Evolutionary conservation across 768 basidiomycete species (phyloP), one percentile per base, ranked within the genome.

Genomic region (Austroboletus eburneus): DNA sequence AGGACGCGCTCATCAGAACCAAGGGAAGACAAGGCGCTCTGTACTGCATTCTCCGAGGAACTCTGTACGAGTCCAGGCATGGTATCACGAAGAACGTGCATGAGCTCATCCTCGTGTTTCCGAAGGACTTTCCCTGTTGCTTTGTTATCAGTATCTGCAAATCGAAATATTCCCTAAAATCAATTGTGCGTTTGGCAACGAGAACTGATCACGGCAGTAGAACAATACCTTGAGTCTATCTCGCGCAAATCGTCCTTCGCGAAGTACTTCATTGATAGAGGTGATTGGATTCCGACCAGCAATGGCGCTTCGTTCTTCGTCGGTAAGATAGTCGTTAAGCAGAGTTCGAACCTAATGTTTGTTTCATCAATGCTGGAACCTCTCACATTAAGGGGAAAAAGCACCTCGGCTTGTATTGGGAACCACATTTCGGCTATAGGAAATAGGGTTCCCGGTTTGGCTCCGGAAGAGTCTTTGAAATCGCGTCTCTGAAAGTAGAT

Each of bases 31-130:
- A 86, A 55, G 20, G 83, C 76, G 21, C 48, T 69, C 57, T 86
- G 86, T 0, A 79, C 69, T n/a, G 77, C 66, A 55, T 77, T 82
- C 39, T 87, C 84, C 0, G 78, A 68, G 8, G 78, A 69, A 30
- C 79, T 80, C 34, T 88, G 81, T 8, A 92, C 93, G 35, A 99
- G 77, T 17, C 96, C 96, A 0, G 96, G 96, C 64, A 97, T 93
- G 0, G 90, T 94, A 32, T 91, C 85, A 62, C 86, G 87, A 23
- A 99, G 75, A 1, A 90, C 80, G 32, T 79, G 77, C 18, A 83
- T 87, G 23, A 99, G 76, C 38, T 87, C 84, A 47, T 95, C 90
- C 68, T 97, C 94, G 55, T 92, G 81, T 6, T 69, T 68, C 55
- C 80, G 81, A 36, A 97, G 78, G 10, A 73, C 67, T 57, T 85